phyloP scores from a whole-genome alignment of 83 land plant genomes.

The Picea abies region DNA sequence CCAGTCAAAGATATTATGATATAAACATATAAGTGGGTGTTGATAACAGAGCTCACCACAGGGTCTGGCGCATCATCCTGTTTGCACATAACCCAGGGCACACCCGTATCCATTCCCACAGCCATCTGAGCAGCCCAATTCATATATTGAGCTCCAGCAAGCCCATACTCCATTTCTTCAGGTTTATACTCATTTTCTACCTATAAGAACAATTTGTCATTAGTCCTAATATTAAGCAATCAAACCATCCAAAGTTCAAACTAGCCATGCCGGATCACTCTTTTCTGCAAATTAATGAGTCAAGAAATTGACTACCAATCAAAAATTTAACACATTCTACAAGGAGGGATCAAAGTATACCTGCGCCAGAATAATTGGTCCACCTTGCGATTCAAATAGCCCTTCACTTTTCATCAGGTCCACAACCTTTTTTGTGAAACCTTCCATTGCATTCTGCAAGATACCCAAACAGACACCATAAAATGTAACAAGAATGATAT shows the following conservation, averaged over 20 bases:
- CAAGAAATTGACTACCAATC: neutral
- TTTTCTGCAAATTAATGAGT: neutral
- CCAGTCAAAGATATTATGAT: neutral
- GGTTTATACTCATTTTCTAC: conserved; percentile 11
- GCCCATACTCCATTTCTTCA: neutral
- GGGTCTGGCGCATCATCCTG: conserved; percentile 90
- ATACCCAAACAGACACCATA: neutral
- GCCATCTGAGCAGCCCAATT: conserved; percentile 88
- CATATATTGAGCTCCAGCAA: neutral
- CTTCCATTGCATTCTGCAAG: conserved; percentile 61
- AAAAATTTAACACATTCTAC: neutral
- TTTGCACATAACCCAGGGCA: conserved; percentile 97
- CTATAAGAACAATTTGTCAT: conserved; percentile 51
- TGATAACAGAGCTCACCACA: conserved; percentile 10
- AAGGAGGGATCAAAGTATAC: conserved; percentile 10
- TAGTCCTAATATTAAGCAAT: conserved; percentile 33
- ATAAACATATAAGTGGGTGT: neutral
- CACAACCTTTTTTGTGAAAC: conserved; percentile 53
- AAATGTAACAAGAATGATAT: too few species aligned
- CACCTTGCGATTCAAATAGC: conserved; percentile 69
- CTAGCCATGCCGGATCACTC: neutral
- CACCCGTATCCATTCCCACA: conserved; percentile 66
- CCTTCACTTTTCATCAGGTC: conserved; percentile 71
- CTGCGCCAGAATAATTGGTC: conserved; percentile 77
- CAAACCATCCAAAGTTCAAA: neutral